Base-by-base conservation (phyloP, 2,329 filamentous ascomycete genomes). In the Neonectria hederae region DNA sequence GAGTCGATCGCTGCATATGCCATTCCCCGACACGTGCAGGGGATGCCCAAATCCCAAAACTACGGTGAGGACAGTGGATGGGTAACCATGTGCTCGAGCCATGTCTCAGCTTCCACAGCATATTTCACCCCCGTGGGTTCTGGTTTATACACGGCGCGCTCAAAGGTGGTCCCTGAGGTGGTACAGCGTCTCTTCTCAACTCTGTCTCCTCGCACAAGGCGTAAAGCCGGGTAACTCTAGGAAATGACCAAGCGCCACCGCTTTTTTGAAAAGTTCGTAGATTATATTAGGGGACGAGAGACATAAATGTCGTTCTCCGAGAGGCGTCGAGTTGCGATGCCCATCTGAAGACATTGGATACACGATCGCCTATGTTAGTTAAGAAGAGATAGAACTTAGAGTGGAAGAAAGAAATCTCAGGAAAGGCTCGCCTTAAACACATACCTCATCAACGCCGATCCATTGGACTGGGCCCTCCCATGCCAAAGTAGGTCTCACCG, bases 401-500 rank as follows among this genome's bases (percentile, higher is more conserved):
- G n/a, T 32, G 2, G 4, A 2, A 30, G 13, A 11, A 30, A 22
- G 14, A 4, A 13, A n/a, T 13, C 17, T 17, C 24, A 2, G 7
- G 17, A 28, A 40, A 19, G 14, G 19, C 26, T 32, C 38, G 2
- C 5, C 8, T 24, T n/a, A 5, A 38, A 26, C 35, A 40, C 46
- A 11, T 21, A 19, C 30, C 35, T 46, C 42, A 19, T 56, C 48
- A 46, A 55, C 21, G 59, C 68, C 60, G 56, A 62, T 65, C 69
- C 69, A 69, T 69, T 62, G 65, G 61, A 64, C 55, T 64, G 71
- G 69, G 67, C 49, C 28, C 54, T 40, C 35, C 21, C 26, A 32
- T 26, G 42, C 57, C 54, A 52, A 55, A 45, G 32, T 57, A 38
- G 9, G 71, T 72, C 63, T 63, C 69, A 73, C 71, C 65, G 38